Conservation (phyloP, 2,329 filamentous ascomycete genomes). For the Orbilia javanica region DNA sequence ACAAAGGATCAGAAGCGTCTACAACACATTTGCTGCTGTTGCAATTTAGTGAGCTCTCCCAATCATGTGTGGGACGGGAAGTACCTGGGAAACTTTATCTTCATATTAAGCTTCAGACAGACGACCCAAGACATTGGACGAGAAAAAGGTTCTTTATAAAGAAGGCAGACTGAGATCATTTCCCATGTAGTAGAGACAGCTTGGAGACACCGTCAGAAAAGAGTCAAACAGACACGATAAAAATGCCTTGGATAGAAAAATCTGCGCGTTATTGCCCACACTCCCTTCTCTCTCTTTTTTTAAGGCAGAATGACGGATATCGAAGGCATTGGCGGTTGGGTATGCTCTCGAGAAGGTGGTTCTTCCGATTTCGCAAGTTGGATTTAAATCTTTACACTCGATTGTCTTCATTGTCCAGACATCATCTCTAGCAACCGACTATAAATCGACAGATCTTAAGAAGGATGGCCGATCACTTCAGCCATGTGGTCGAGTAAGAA, state of each 20-base stretch:
- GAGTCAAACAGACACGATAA: slow-evolving; percentile 1
- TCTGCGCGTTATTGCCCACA: not conserved
- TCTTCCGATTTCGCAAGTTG: slow-evolving; percentile 5
- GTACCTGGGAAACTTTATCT: not conserved
- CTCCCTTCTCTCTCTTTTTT: not conserved
- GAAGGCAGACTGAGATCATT: slow-evolving; percentile 20
- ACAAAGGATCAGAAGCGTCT: slow-evolving; percentile 1
- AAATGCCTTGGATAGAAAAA: slow-evolving; percentile 13
- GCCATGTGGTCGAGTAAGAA: slow-evolving; percentile 20
- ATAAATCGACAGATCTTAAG: not conserved
- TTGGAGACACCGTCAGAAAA: not conserved
- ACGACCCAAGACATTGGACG: slow-evolving; percentile 12
- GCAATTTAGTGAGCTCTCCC: slow-evolving; percentile 2
- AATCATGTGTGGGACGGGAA: too few species aligned
- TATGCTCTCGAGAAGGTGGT: not conserved
- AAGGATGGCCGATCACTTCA: slow-evolving; percentile 31
- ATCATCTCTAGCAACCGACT: not conserved
- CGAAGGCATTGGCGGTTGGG: not conserved
- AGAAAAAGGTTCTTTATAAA: slow-evolving; percentile 14
- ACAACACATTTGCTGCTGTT: slow-evolving; percentile 17
- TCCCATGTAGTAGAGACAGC: not conserved
- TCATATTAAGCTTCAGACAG: slow-evolving; percentile 1
- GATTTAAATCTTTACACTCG: not conserved
- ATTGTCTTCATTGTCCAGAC: not conserved
- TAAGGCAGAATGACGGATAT: not conserved